phyloP scores from a whole-genome alignment of 352 stramenopile species.

The Globisporangium acanthophoron region DNA sequence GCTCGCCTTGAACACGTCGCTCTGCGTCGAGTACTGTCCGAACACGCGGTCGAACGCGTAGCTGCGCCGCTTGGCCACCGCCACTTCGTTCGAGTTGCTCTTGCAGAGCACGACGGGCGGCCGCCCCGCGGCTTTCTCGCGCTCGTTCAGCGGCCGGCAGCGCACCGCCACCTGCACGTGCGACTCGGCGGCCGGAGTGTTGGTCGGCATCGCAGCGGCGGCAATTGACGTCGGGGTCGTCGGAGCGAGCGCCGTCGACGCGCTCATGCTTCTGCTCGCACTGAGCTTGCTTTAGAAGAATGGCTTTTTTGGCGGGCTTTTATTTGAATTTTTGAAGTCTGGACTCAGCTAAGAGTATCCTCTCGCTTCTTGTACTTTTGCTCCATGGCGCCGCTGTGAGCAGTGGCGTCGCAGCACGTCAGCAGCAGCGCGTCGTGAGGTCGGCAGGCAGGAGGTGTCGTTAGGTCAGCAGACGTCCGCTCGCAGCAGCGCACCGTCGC shows the following conservation, averaged over 20 bases:
- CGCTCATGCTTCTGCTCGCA: too few species aligned
- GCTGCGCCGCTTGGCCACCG: constrained; percentile 84
- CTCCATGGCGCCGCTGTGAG: constrained; percentile 13
- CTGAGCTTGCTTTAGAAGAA: too few species aligned
- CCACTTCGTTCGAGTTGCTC: constrained; percentile 77
- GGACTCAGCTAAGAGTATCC: constrained; percentile 13
- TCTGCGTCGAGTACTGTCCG: constrained; percentile 94
- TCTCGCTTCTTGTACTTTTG: constrained; percentile 61
- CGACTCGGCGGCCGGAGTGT: constrained; percentile 9
- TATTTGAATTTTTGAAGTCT: too few species aligned
- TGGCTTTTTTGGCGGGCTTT: too few species aligned
- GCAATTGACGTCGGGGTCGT: not conserved
- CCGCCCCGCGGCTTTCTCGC: constrained; percentile 75
- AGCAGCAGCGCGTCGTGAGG: too few species aligned
- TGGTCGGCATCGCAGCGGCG: not conserved
- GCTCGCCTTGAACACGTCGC: constrained; percentile 93
- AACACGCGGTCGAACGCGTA: constrained; percentile 93
- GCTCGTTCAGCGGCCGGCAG: constrained; percentile 85
- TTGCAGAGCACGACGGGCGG: constrained; percentile 85
- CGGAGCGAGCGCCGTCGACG: too few species aligned
- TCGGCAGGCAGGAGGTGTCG: too few species aligned
- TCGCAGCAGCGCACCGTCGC: constrained; percentile 2
- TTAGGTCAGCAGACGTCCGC: too few species aligned
- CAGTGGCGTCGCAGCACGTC: too few species aligned
- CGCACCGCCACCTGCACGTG: constrained; percentile 89